Base-by-base conservation (phyloP, 1,284 basidiomycete species). In the Cryptococcus sp. region DNA sequence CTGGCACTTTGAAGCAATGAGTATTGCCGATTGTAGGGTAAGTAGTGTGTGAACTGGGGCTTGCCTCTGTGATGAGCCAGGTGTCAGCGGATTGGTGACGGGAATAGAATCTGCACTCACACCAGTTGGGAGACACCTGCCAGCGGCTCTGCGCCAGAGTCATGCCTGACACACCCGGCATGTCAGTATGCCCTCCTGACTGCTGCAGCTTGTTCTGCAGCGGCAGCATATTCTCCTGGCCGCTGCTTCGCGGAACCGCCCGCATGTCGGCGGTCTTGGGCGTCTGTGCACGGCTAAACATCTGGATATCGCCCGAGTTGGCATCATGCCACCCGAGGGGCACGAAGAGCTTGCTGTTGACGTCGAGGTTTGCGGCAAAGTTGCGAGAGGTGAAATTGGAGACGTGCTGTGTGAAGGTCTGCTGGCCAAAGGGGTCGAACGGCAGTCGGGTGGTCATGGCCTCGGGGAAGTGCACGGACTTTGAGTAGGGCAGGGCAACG, bases 341-440 rank as follows among this genome's bases (percentile, higher is more conserved):
- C 2, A 64, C 44, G 42, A 66, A 66, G 1, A 60, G 65, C 21
- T 55, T 50, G 13, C 60, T 62, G 2, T 58, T 50, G 23, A 59
- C 64, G 37, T 59, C 62, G 39, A 66, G 54, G 28, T 18, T 28
- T n/a, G 28, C 28, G 28, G 28, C 28, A 9, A 33, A 4, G 28
- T 33, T 33, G 5, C 28, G 28, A 33, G 28, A 33, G 20, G 44
- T 28, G 57, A 54, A 20, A 21, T 38, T 35, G 13, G 38, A n/a
- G n/a, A 42, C n/a, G 21, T 49, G 44, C 11, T 51, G 49, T 7
- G 40, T 20, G 2, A 45, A 42, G 16, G 28, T 33, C 28, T 52
- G 51, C 18, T 24, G 21, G 44, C 47, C 46, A 39, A 62, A 61
- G 4, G 63, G 61, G 49, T 63, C 61, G 52, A 66, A 62, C 12